phyloP scores from a whole-genome alignment of 2,329 filamentous ascomycete genomes.

The Esteya vermicola region DNA sequence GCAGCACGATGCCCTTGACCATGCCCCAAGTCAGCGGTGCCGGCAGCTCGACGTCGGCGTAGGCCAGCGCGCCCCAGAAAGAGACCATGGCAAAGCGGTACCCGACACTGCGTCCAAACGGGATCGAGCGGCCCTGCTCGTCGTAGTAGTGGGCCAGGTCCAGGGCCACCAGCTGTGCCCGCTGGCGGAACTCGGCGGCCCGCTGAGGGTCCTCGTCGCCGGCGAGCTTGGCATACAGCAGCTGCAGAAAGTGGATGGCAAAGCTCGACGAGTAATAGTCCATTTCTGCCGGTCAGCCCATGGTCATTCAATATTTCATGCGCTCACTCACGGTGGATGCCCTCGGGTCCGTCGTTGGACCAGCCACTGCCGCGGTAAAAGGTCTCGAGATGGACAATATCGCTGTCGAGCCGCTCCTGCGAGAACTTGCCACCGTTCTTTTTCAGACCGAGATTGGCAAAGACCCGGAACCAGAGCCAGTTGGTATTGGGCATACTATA shows the following conservation, averaged over 20 bases:
- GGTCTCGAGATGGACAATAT: slow-evolving; percentile 65
- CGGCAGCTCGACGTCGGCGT: slow-evolving; percentile 60
- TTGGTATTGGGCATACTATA: slow-evolving; percentile 54
- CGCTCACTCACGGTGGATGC: slow-evolving; percentile 53
- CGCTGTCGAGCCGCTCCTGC: slow-evolving; percentile 53
- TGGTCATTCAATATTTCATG: too few relatives aligned
- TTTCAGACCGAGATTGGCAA: slow-evolving; percentile 65
- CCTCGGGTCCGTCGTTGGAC: slow-evolving; percentile 69
- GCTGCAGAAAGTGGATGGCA: slow-evolving; percentile 67
- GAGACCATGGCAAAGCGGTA: slow-evolving; percentile 80
- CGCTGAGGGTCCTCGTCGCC: slow-evolving; percentile 51
- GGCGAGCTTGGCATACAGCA: slow-evolving; percentile 61
- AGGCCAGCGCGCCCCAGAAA: slow-evolving; percentile 68
- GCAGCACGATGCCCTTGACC: slow-evolving; percentile 60
- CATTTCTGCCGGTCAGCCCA: slow-evolving; percentile 43
- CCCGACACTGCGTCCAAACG: slow-evolving; percentile 63
- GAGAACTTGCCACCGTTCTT: slow-evolving; percentile 62
- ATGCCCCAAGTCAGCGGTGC: slow-evolving; percentile 63
- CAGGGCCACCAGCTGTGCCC: slow-evolving; percentile 51
- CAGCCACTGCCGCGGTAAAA: slow-evolving; percentile 74
- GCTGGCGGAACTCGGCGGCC: slow-evolving; percentile 53
- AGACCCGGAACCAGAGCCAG: slow-evolving; percentile 75
- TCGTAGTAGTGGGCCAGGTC: slow-evolving; percentile 69
- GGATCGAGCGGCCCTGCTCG: slow-evolving; percentile 54
- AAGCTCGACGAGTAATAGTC: slow-evolving; percentile 77